phyloP scores from a whole-genome alignment of 1,284 basidiomycete species.

The Melampsora occidentalis region DNA sequence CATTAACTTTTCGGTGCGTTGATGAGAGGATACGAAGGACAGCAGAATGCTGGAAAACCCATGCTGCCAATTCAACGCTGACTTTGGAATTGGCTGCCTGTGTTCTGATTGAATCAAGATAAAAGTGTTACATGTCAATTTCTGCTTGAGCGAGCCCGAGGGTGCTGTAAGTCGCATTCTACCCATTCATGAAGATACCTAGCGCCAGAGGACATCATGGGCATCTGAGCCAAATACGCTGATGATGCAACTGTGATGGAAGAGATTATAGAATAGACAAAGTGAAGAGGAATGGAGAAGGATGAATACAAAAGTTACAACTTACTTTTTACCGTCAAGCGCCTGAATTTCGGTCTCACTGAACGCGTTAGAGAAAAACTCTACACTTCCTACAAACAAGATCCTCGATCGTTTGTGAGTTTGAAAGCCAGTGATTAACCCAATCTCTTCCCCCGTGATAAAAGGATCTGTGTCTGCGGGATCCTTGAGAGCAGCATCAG shows the following conservation, averaged over 20 bases:
- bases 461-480: slow-evolving; percentile 61
- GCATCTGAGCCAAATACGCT: neutral
- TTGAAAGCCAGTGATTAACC: slow-evolving; percentile 85
- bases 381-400: slow-evolving; percentile 76
- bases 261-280: neutral
- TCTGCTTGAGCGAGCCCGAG: no score
- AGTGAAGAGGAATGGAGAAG: neutral
- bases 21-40: slow-evolving; percentile 75
- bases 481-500: slow-evolving; percentile 55
- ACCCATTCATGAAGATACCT: no score
- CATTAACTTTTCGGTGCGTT: slow-evolving; percentile 66
- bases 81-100: slow-evolving; percentile 74
- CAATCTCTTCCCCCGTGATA: slow-evolving; percentile 70
- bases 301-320: neutral
- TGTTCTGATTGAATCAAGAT: slow-evolving; percentile 57
- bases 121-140: no score
- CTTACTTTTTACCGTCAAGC: slow-evolving; percentile 39
- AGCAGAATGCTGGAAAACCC: slow-evolving; percentile 85
- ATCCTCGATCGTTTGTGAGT: slow-evolving; percentile 72
- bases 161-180: no score
- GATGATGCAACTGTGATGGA: neutral
- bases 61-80: slow-evolving; percentile 70
- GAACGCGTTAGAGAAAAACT: slow-evolving; percentile 64
- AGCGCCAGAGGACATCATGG: no score
- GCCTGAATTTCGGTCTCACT: slow-evolving; percentile 21